Evolutionary conservation across 164 flowering plant genomes (phyloP).

Genomic region (Vitis labrusca): DNA sequence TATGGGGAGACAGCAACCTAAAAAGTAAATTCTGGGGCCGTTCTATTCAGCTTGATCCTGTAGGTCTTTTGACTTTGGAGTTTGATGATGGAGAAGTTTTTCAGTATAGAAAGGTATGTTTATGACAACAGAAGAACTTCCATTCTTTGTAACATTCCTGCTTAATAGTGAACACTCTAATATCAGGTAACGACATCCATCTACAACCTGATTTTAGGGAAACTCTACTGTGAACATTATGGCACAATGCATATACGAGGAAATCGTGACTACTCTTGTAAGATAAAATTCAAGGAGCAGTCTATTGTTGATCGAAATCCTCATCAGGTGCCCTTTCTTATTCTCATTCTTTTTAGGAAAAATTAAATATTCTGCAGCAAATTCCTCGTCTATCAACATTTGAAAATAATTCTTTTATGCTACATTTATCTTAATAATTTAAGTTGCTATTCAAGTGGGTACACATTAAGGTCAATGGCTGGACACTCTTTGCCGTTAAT

Average conservation of each 20-base stretch:
- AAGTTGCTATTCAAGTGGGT: background rate
- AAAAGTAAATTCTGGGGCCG: constrained; percentile 71
- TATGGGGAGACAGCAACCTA: constrained; percentile 58
- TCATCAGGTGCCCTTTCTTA: constrained; percentile 44
- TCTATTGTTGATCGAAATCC: constrained; percentile 63
- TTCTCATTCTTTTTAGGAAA: background rate
- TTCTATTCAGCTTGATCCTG: constrained; percentile 64
- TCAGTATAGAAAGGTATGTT: constrained; percentile 58
- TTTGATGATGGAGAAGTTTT: constrained; percentile 63
- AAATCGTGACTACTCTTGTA: constrained; percentile 49
- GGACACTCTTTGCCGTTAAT: too few species aligned
- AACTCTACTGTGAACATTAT: constrained; percentile 59
- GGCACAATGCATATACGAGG: constrained; percentile 61
- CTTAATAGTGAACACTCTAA: constrained; percentile 5
- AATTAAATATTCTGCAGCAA: background rate
- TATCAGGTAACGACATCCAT: constrained; percentile 61
- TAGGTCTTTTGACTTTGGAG: constrained; percentile 51
- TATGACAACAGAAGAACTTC: background rate
- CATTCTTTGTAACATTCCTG: constrained; percentile 1
- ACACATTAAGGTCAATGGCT: too few species aligned
- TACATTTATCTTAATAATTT: background rate
- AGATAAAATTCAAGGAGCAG: constrained; percentile 60
- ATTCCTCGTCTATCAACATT: background rate
- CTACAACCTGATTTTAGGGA: constrained; percentile 61
- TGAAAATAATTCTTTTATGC: too few species aligned